phyloP scores from a whole-genome alignment of 2,329 filamentous ascomycete genomes.

The Gnomoniopsis sp. region DNA sequence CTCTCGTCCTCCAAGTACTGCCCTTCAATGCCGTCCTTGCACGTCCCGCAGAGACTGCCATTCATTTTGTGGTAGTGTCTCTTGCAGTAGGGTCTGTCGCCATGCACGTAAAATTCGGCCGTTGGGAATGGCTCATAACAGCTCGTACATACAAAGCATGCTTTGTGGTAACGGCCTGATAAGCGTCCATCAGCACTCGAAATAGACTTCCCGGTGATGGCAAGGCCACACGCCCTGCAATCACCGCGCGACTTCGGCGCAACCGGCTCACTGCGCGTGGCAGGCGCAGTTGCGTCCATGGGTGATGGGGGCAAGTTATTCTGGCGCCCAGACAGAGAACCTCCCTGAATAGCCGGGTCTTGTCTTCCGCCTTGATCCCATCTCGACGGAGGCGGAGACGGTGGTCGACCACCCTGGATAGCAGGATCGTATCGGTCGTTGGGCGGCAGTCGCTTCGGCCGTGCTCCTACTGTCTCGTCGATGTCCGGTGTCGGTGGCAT shows the following conservation, averaged over 20 bases:
- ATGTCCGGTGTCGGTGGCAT: conserved; percentile 30
- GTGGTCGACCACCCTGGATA: conserved; percentile 17
- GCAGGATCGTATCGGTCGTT: conserved; percentile 31
- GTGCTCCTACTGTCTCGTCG: background rate
- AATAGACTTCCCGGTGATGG: conserved; percentile 86
- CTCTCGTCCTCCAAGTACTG: conserved; percentile 84
- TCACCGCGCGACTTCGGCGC: conserved; percentile 55
- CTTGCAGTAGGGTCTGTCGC: conserved; percentile 86
- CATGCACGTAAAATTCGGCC: conserved; percentile 86
- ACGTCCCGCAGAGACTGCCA: conserved; percentile 76
- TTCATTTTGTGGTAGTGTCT: conserved; percentile 92
- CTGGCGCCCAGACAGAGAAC: background rate
- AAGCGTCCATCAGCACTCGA: conserved; percentile 90
- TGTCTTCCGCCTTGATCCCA: conserved; percentile 22
- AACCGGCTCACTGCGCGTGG: conserved; percentile 37
- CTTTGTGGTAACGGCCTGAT: conserved; percentile 90
- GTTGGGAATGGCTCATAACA: conserved; percentile 80
- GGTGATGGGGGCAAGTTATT: conserved; percentile 12
- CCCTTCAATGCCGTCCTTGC: conserved; percentile 84
- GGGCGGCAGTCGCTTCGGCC: conserved; percentile 21
- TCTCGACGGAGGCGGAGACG: conserved; percentile 10
- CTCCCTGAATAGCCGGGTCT: conserved; percentile 28
- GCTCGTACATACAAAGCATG: conserved; percentile 87
- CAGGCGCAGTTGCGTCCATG: conserved; percentile 8
- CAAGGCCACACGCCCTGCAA: conserved; percentile 77